phyloP scores from a whole-genome alignment of 208 protist genomes.

The Wallacemonas collosoma region DNA sequence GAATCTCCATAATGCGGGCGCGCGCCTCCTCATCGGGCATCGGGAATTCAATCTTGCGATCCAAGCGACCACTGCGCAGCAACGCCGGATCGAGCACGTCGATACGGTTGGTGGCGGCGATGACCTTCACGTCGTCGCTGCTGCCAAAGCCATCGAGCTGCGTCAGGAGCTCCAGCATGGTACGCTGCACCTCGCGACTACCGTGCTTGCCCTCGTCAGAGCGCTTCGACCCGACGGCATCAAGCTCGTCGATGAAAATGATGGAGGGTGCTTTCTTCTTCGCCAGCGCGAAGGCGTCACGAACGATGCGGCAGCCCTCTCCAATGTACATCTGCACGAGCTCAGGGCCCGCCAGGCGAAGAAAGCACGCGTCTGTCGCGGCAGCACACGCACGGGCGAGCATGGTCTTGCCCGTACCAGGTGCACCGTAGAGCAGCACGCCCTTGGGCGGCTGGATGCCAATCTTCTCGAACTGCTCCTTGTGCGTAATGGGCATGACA shows the following conservation, averaged over 20 bases:
- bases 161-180: slow-evolving; percentile 99
- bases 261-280: slow-evolving; percentile 99
- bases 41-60: slow-evolving; percentile 99
- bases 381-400: slow-evolving; percentile 99
- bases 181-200: slow-evolving; percentile 99
- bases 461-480: slow-evolving; percentile 98
- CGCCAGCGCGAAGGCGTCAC: slow-evolving; percentile 99
- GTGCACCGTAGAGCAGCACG: slow-evolving; percentile 97
- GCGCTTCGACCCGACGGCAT: slow-evolving; percentile 99
- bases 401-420: slow-evolving; percentile 98
- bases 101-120: slow-evolving; percentile 99
- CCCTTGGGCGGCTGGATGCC: slow-evolving; percentile 99
- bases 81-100: slow-evolving; percentile 99
- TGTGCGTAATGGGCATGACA: slow-evolving; percentile 99
- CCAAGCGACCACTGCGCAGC: slow-evolving; percentile 98
- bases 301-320: slow-evolving; percentile 99
- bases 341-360: slow-evolving; percentile 99
- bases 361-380: slow-evolving; percentile 98
- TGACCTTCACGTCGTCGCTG: slow-evolving; percentile 99
- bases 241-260: slow-evolving; percentile 99
- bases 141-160: slow-evolving; percentile 99
- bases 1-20: slow-evolving; percentile 99
- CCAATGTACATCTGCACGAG: slow-evolving; percentile 98
- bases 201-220: slow-evolving; percentile 98
- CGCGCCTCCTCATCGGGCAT: slow-evolving; percentile 99